Base-by-base conservation (phyloP, 2,329 filamentous ascomycete species). In the Dactylellina sp. region DNA sequence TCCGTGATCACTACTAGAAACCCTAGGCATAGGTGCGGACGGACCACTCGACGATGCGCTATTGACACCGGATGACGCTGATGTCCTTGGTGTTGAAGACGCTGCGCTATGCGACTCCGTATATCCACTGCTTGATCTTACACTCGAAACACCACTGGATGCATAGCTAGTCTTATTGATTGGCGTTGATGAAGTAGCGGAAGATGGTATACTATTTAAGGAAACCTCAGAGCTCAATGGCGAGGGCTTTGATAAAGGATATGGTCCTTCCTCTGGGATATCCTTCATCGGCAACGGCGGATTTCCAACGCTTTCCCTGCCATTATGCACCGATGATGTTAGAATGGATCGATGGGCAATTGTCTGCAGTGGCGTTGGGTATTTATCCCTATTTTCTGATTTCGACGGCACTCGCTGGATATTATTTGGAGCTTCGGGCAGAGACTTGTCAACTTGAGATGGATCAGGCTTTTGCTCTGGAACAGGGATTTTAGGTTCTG, bases 241-340 rank as follows among this genome's bases (percentile, higher is more conserved):
- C 5, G 68, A 60, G 3, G 40, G 39, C 12, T 61, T 72, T 24
- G 53, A 39, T 1, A 60, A 42, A 7, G 68, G 68, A 28, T 72
- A 72, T 2, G 68, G 68, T 35, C 68, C 68, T 56, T 72, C 68
- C 16, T 72, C 68, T 50, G 68, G 68, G 18, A 72, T 72, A 40
- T 72, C 68, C 20, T 72, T 72, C 68, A 72, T 72, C 5, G 68
- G 68, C 35, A 72, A 50, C 18, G 53, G 22, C n/a, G 68, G 68
- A 25, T 44, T n/a, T 37, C 53, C 60, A 11, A 55, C 53, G 20
- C 68, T 72, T 49, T 72, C 53, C 42, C 68, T 55, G n/a, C 68
- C 68, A 18, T 44, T 64, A n/a, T 24, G 16, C 40, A 59, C 55
- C 11, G 66, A 35, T 20, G 68, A 65, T 16, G 60, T 47, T 40